Base-by-base conservation (phyloP, 371 early-diverging fungal species). In the Rhizomucor pusillus region DNA sequence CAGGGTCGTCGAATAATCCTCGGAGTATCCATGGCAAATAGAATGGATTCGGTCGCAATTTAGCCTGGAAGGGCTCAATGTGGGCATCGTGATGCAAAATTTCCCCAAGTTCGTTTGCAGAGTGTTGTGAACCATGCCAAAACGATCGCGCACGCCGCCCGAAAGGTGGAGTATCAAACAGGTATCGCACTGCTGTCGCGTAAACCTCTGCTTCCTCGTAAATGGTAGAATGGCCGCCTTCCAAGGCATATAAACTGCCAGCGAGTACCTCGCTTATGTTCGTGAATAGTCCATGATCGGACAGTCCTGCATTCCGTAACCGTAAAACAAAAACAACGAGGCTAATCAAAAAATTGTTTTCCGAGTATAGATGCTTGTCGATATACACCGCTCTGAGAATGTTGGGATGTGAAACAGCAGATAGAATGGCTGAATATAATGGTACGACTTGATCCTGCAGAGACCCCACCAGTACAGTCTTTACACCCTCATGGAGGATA, bases 391-490 rank as follows among this genome's bases (percentile, higher is more conserved):
- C 93, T 9, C 97, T 87, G 46, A 88, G 85, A 14, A 97, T 81
- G 43, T 88, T 86, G 3, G 92, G 94, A 62, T 97, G 97, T 12
- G 83, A 68, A 20, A 91, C 77, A 9, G 91, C 90, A 23, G 89
- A 86, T 75, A 95, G 75, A 20, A 90, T 82, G 0, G 92, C 91
- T 12, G 97, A 97, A 69, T 95, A 92, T 18, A 95, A 74, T 46
- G 96, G 96, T 0, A 95, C 95, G 0, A 94, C 95, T 61, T 97
- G 95, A 62, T 97, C 97, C 50, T 92, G 92, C 90, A 94, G 67
- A 9, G 87, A 80, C 18, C 89, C 82, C 56, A 89, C 69, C 57
- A 89, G 71, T 0, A 86, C 79, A 12, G 88, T 61, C 34, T 89
- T 80, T 14, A 91, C 82, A 1, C 91, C 90, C 1, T 70, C 59